phyloP scores from a whole-genome alignment of 345 rosid genomes.

The Acer negundo region DNA sequence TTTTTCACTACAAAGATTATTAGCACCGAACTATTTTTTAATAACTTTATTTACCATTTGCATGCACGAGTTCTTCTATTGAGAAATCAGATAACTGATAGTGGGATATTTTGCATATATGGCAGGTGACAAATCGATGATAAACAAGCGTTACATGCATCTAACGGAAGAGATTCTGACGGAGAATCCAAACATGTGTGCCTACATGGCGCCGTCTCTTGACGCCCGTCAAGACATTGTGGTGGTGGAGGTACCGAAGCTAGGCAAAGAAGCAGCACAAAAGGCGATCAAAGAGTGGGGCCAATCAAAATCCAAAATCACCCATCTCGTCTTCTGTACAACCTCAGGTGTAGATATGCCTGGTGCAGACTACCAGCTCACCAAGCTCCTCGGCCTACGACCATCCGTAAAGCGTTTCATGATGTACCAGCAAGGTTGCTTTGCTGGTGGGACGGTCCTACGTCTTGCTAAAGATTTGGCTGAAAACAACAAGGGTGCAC shows the following conservation, averaged over 20 bases:
- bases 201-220: constrained; percentile 69
- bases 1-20: too few relatives aligned
- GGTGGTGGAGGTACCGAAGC: constrained; percentile 76
- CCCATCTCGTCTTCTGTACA: constrained; percentile 82
- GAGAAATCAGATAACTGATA: too few relatives aligned
- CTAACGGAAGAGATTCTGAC: constrained; percentile 66
- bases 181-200: constrained; percentile 59
- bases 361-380: constrained; percentile 90
- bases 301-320: constrained; percentile 82
- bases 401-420: constrained; percentile 75
- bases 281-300: constrained; percentile 88
- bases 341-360: constrained; percentile 94
- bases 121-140: constrained; percentile 72
- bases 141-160: constrained; percentile 67
- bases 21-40: too few relatives aligned
- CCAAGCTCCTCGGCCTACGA: constrained; percentile 77
- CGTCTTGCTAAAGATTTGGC: constrained; percentile 83
- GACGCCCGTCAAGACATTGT: constrained; percentile 78
- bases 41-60: too few relatives aligned
- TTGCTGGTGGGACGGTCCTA: constrained; percentile 82
- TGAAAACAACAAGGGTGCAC: constrained; percentile 77
- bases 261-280: constrained; percentile 76
- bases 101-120: neutral
- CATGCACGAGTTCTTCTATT: too few relatives aligned
- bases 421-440: constrained; percentile 78